Conservation (phyloP, 352 stramenopile species). For the Pythium pyrilobum region DNA sequence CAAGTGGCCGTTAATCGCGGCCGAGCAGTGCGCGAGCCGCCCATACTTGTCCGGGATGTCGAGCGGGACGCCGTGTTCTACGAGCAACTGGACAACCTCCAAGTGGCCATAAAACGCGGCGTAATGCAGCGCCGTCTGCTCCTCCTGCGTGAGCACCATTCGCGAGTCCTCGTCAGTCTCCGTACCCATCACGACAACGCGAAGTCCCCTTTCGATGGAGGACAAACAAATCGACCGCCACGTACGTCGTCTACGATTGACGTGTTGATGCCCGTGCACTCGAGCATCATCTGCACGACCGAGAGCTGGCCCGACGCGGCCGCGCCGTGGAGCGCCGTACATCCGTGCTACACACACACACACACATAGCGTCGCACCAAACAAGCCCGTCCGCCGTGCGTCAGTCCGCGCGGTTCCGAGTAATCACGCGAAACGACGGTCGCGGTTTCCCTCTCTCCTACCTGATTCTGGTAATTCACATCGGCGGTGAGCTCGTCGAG, state of each 20-base stretch:
- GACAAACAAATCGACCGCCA: neutral
- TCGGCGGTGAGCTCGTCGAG: constrained; percentile 70
- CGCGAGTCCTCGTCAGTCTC: neutral
- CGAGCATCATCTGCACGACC: constrained; percentile 76
- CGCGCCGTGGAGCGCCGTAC: constrained; percentile 69
- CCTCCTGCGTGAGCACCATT: constrained; percentile 57
- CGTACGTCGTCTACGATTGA: constrained; percentile 62
- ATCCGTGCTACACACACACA: constrained; percentile 54
- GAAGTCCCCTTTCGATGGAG: neutral
- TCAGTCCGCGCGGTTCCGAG: no score
- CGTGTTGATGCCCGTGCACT: constrained; percentile 50
- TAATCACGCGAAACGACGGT: neutral
- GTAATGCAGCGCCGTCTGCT: constrained; percentile 83
- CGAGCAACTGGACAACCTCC: constrained; percentile 80
- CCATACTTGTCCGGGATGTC: constrained; percentile 83
- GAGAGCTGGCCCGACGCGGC: constrained; percentile 75
- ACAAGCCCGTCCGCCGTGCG: no score
- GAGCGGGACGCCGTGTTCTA: constrained; percentile 77
- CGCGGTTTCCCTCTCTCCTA: no score
- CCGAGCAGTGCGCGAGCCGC: constrained; percentile 72
- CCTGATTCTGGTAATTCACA: constrained; percentile 86
- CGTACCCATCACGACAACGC: no score
- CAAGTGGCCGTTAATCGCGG: constrained; percentile 82
- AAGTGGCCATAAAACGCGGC: constrained; percentile 83
- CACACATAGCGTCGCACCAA: no score